phyloP scores from a whole-genome alignment of 495 filamentous ascomycete genomes.

The Peziza echinospora region DNA sequence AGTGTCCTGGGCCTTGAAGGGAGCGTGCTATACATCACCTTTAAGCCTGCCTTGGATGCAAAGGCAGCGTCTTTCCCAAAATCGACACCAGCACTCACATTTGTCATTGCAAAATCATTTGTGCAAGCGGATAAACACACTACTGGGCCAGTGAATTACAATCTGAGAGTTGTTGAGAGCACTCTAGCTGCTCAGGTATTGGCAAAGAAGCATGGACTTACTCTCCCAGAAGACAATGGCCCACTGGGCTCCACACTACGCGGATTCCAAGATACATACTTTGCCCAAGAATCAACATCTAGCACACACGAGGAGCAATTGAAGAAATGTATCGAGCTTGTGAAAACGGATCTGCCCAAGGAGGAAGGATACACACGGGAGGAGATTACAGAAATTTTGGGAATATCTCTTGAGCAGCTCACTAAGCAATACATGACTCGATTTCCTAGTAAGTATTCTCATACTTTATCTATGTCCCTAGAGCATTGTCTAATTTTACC shows the following conservation, averaged over 20 bases:
- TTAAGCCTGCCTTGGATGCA: constrained; percentile 57
- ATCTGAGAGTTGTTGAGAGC: constrained; percentile 89
- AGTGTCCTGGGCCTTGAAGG: constrained; percentile 77
- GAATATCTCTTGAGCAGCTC: constrained; percentile 45
- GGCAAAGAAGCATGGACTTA: constrained; percentile 36
- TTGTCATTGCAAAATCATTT: constrained; percentile 87
- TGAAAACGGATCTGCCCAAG: constrained; percentile 40
- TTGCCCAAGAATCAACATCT: constrained; percentile 31
- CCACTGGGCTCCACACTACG: constrained; percentile 67
- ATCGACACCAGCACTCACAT: constrained; percentile 60
- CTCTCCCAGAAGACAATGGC: constrained; percentile 54
- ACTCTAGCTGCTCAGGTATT: constrained; percentile 66
- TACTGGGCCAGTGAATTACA: constrained; percentile 82
- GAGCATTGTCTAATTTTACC: not conserved
- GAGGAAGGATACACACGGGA: constrained; percentile 70
- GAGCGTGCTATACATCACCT: constrained; percentile 73
- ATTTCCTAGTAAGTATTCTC: constrained; percentile 39
- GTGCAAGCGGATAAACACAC: constrained; percentile 86
- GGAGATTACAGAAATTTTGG: constrained; percentile 57
- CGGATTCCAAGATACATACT: constrained; percentile 67
- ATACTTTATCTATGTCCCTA: not conserved
- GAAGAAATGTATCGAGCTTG: constrained; percentile 40
- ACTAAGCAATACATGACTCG: constrained; percentile 52
- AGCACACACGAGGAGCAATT: constrained; percentile 43
- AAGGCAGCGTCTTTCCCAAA: constrained; percentile 66